Base-by-base conservation (phyloP, 1,139 yeast species). In the Saccharomyces pastorianus region DNA sequence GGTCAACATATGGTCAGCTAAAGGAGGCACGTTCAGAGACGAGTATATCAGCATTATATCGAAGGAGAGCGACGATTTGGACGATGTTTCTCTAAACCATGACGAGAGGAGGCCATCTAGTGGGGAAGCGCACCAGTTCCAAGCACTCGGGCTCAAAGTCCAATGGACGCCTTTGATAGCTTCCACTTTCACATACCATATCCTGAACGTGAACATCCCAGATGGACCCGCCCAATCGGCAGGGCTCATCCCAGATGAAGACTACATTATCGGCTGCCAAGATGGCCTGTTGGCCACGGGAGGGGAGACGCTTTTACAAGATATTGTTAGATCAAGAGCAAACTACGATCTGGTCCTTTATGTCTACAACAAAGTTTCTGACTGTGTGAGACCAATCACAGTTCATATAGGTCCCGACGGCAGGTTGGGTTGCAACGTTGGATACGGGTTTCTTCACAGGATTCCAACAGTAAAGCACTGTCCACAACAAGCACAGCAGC, bases 401-500 rank as follows among this genome's bases (percentile, higher is more conserved):
- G 89, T 91, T 25, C 76, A 81, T 53, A 89, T 91, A 2, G 85
- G 85, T 25, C 85, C 87, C 1, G 78, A 76, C 58, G 96, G 96
- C 0, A 75, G 90, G 41, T 74, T 93, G 47, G 99, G 99, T 1
- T 91, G 97, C 71, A 96, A 91, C 61, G 95, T 93, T 9, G 98
- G 97, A 0, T 91, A 90, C 65, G 98, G 98, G 0, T 76, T 87
- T 54, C 74, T 93, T 53, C 98, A 93, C 67, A 76, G 96, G 59
- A 73, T 93, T 17, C 96, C 96, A n/a, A 52, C 69, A 11, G 61
- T 59, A 3, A 51, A 41, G 27, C 58, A 25, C 51, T 56, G 20
- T 53, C 55, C 47, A 23, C 56, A 50, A 28, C 31, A 32, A 29
- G 50, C 14, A 46, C 52, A 48, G 50, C 50, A 51, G 41, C 48